These are phyloP conservation scores for Ceratobasidium sp. DNA, from an alignment of 1,284 basidiomycete genomes.

Conservation along the genomic window DNA sequence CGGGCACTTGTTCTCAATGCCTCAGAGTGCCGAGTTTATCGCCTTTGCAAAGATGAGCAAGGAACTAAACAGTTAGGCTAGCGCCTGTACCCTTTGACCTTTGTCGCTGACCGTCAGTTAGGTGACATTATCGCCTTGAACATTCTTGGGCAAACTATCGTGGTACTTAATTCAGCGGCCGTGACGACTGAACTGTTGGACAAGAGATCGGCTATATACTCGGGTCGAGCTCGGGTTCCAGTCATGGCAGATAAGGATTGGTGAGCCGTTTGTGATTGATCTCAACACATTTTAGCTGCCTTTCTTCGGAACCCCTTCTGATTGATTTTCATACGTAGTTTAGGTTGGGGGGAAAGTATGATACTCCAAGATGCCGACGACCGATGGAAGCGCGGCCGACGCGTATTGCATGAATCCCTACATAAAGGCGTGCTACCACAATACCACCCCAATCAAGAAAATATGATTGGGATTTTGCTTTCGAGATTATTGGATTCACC, in stretches of 20 bases:
- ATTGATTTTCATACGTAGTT: background rate
- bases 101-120: no score
- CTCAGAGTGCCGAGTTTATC: background rate
- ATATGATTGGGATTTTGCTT: background rate
- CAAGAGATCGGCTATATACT: conserved; percentile 31
- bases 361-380: conserved; percentile 1
- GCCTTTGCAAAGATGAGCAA: conserved; percentile 14
- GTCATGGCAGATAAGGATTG: background rate
- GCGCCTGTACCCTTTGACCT: background rate
- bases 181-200: conserved; percentile 30
- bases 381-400: conserved; percentile 23
- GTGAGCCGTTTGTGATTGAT: no score
- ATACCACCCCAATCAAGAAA: conserved; percentile 1
- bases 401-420: conserved; percentile 19
- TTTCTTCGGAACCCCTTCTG: background rate
- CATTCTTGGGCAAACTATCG: conserved; percentile 21
- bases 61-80: background rate
- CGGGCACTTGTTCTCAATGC: conserved; percentile 22
- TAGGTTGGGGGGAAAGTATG: conserved; percentile 15
- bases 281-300: background rate
- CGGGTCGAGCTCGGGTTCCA: conserved; percentile 26
- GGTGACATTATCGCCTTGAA: conserved; percentile 34
- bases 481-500: background rate
- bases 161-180: conserved; percentile 26
- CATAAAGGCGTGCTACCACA: conserved; percentile 6